Base-by-base conservation (phyloP, 2,329 filamentous ascomycete species). In the Epichloe elymi region DNA sequence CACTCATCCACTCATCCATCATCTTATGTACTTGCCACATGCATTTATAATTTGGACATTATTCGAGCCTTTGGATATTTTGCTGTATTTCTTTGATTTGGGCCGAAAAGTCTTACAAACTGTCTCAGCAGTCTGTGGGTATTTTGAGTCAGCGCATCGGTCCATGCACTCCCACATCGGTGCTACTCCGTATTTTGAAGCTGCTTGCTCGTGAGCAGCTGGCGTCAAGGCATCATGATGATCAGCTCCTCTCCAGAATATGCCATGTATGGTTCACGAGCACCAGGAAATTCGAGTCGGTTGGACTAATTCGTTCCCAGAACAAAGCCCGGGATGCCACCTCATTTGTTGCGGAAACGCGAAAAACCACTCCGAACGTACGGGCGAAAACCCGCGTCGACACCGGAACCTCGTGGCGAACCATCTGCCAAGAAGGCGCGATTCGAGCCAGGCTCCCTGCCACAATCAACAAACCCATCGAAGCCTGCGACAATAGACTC, bases 311-410 rank as follows among this genome's bases (percentile, higher is more conserved):
- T 12, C 5, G 17, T 14, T 5, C 11, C 23, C 19, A 69, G 67
- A 62, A 64, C 63, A n/a, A 63, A 64, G 48, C 58, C 54, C 6
- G 57, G 59, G 50, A 56, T 63, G 54, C 37, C 52, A 39, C 45
- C 56, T 35, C 55, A 54, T 15, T 51, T 51, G 8, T 49, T 60
- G 19, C 61, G 60, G 51, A 60, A 60, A 38, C 63, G 66, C 48
- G 60, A 60, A 48, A 68, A 66, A 52, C 60, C 64, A 4, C 55
- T 70, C 14, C 64, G 67, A 51, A 72, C 70, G 12, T 73, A 72
- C 41, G 67, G 69, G 42, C 69, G 66, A 54, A 64, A 65, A 36
- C 49, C 55, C 8, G 55, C 56, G 6, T 37, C 61, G 14, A 58
- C 57, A 8, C 51, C 58, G 4, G 61, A 63, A 38, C 42, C 57